Evolutionary conservation across 2,329 filamentous ascomycete species (phyloP).

Genomic region (Calonectria crousiana): DNA sequence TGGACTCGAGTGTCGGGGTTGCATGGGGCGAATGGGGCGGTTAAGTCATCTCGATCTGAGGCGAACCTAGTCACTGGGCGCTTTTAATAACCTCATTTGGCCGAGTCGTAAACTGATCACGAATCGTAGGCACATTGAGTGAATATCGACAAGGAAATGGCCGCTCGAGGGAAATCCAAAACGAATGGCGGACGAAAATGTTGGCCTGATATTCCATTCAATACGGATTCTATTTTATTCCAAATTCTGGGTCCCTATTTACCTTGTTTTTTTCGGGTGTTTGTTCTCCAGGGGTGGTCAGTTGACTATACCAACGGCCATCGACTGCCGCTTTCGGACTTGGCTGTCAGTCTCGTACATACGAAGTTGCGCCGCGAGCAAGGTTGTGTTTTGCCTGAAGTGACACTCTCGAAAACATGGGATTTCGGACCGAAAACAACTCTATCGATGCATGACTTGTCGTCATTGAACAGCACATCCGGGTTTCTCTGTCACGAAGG

Average conservation of each 20-base stretch:
- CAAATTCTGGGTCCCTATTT: not conserved
- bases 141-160: not conserved
- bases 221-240: not conserved
- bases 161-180: not conserved
- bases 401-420: constrained; percentile 1
- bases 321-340: constrained; percentile 20
- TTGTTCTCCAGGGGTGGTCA: not conserved
- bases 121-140: not conserved
- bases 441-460: constrained; percentile 21
- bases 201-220: not conserved
- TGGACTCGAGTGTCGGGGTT: not conserved
- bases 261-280: not conserved
- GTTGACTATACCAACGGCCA: constrained; percentile 5
- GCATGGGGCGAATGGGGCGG: not conserved
- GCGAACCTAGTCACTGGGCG: not conserved
- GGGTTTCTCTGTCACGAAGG: constrained; percentile 25
- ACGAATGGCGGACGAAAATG: not conserved
- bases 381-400: constrained; percentile 19
- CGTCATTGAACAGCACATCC: constrained; percentile 20
- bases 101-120: not conserved
- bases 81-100: not conserved
- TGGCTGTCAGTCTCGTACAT: constrained; percentile 18
- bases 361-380: constrained; percentile 21
- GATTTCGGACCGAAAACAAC: constrained; percentile 28
- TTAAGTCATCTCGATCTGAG: not conserved